phyloP scores from a whole-genome alignment of 768 basidiomycete species.

The Xanthoconium purpureum region DNA sequence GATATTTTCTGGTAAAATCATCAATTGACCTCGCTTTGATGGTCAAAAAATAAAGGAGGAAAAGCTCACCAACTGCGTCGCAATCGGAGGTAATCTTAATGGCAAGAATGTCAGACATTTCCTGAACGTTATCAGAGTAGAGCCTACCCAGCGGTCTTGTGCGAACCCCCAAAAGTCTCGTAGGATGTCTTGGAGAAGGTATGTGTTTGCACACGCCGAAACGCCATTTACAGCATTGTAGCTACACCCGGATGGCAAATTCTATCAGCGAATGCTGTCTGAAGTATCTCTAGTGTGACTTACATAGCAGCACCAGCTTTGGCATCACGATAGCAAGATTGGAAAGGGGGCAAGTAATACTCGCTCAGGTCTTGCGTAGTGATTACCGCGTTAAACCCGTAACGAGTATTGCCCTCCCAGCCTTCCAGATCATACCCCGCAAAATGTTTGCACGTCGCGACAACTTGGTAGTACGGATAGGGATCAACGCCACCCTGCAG shows the following conservation, averaged over 20 bases:
- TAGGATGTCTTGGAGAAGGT: constrained; percentile 49
- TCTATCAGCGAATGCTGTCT: not conserved
- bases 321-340: constrained; percentile 58
- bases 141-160: constrained; percentile 47
- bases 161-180: constrained; percentile 52
- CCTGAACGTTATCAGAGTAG: not conserved
- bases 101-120: not conserved
- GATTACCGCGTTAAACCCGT: constrained; percentile 52
- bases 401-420: constrained; percentile 50
- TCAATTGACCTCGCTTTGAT: not conserved
- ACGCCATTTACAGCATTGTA: constrained; percentile 62
- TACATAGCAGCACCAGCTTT: constrained; percentile 56
- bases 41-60: no score
- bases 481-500: constrained; percentile 59
- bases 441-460: constrained; percentile 60
- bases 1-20: constrained; percentile 35
- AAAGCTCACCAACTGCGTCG: constrained; percentile 37
- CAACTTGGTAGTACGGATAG: constrained; percentile 46
- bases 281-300: not conserved
- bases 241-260: constrained; percentile 36
- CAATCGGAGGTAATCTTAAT: constrained; percentile 45
- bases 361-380: constrained; percentile 53
- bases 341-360: constrained; percentile 55
- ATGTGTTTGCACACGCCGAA: constrained; percentile 52
- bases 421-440: constrained; percentile 58